phyloP scores from a whole-genome alignment of 2,329 filamentous ascomycete species.

The Emmonsiellopsis sp. region DNA sequence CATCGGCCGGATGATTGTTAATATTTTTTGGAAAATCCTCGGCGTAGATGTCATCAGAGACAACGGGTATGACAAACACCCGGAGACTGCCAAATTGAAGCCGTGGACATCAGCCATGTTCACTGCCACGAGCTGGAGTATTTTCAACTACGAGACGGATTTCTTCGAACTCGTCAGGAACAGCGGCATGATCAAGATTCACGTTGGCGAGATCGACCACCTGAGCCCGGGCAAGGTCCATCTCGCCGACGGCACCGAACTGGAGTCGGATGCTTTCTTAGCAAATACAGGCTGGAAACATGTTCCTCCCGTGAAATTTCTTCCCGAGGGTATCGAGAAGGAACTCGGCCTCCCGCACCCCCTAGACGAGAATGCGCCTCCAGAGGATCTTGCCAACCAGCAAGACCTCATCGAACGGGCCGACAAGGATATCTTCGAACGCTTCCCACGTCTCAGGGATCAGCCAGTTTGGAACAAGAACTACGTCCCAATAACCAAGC shows the following conservation, averaged over 20 bases:
- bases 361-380: conserved; percentile 20
- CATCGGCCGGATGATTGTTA: conserved; percentile 37
- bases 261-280: conserved; percentile 44
- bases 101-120: conserved; percentile 41
- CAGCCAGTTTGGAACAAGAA: conserved; percentile 23
- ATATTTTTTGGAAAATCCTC: conserved; percentile 45
- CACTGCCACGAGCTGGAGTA: conserved; percentile 47
- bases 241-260: conserved; percentile 35
- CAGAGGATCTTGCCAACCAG: conserved; percentile 20
- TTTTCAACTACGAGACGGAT: conserved; percentile 50
- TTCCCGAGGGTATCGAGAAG: conserved; percentile 31
- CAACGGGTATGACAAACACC: conserved; percentile 37
- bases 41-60: conserved; percentile 39
- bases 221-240: conserved; percentile 39
- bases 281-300: conserved; percentile 50
- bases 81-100: conserved; percentile 36
- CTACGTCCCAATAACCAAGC: conserved; percentile 8
- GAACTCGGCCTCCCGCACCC: conserved; percentile 39
- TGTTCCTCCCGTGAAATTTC: conserved; percentile 40
- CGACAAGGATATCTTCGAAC: conserved; percentile 37
- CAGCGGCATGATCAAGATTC: conserved; percentile 46
- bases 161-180: conserved; percentile 48
- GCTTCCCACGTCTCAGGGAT: conserved; percentile 37
- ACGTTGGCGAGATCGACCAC: conserved; percentile 45
- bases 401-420: conserved; percentile 19